Evolutionary conservation across 1,284 basidiomycete species (phyloP).

Genomic region (Hymenochaete sp.): DNA sequence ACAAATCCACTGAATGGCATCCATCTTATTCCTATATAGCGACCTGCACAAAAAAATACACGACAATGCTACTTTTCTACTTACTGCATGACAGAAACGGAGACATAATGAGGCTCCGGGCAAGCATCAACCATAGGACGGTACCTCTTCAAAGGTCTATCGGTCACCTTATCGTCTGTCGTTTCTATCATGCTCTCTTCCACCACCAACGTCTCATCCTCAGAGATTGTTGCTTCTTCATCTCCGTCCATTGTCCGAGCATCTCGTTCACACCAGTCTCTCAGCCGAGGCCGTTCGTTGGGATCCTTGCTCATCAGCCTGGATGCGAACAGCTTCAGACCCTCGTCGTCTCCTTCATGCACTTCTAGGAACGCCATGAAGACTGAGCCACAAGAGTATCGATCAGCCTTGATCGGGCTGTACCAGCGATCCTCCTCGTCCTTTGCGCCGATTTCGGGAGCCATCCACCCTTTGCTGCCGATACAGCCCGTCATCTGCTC

Average conservation of each 20-base stretch:
- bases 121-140: too few species aligned
- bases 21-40: too few species aligned
- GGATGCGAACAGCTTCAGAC: background rate
- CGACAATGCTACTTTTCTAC: too few species aligned
- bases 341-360: background rate
- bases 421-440: background rate
- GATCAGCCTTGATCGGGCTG: constrained; percentile 1
- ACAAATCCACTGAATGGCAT: too few species aligned
- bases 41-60: too few species aligned
- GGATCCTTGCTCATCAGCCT: too few species aligned
- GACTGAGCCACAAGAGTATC: background rate
- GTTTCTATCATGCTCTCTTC: background rate
- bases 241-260: background rate
- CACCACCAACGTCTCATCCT: background rate
- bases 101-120: too few species aligned
- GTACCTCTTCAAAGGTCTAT: background rate
- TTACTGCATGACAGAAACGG: too few species aligned
- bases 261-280: background rate
- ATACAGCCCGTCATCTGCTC: background rate
- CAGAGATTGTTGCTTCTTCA: background rate
- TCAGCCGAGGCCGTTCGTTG: too few species aligned
- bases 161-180: background rate
- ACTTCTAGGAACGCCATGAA: background rate
- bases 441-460: background rate
- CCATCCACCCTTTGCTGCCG: background rate